These are phyloP conservation scores for Tympanopsis confertula DNA, from an alignment of 2,329 filamentous ascomycete genomes.

Conservation along the genomic window DNA sequence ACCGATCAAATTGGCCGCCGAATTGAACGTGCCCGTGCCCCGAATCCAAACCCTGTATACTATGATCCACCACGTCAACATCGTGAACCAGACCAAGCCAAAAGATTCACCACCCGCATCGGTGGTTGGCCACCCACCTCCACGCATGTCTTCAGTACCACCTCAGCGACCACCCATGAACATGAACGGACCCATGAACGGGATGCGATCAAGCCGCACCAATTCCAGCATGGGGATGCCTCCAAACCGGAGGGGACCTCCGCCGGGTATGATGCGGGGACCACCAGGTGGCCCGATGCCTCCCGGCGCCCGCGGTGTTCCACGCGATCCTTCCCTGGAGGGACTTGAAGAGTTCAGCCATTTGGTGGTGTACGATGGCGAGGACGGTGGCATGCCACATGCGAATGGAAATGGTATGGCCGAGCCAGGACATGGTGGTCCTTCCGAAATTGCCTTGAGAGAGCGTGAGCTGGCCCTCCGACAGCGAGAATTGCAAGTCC, in stretches of 20 bases:
- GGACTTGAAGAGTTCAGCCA: neutral
- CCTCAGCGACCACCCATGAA: constrained; percentile 23
- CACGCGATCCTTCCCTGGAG: neutral
- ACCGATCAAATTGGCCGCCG: constrained; percentile 51
- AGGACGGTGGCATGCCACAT: neutral
- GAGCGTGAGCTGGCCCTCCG: constrained; percentile 53
- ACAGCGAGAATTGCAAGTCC: constrained; percentile 50
- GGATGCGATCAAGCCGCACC: constrained; percentile 13
- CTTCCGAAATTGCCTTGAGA: constrained; percentile 36
- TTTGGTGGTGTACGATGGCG: neutral
- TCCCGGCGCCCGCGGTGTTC: neutral
- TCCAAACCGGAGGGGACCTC: too few relatives aligned
- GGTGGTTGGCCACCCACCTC: constrained; percentile 8
- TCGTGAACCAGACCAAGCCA: constrained; percentile 37
- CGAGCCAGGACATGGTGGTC: neutral
- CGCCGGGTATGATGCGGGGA: neutral
- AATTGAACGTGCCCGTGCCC: constrained; percentile 40
- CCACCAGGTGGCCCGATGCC: neutral
- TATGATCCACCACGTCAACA: constrained; percentile 53
- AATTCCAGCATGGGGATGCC: neutral
- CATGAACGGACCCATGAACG: constrained; percentile 32
- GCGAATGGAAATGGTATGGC: neutral
- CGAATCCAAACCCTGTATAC: constrained; percentile 57
- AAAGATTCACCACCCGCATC: neutral
- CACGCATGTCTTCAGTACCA: constrained; percentile 16